These are phyloP conservation scores for Crithidia brevicula DNA, from an alignment of 208 protist species.

Conservation along the genomic window DNA sequence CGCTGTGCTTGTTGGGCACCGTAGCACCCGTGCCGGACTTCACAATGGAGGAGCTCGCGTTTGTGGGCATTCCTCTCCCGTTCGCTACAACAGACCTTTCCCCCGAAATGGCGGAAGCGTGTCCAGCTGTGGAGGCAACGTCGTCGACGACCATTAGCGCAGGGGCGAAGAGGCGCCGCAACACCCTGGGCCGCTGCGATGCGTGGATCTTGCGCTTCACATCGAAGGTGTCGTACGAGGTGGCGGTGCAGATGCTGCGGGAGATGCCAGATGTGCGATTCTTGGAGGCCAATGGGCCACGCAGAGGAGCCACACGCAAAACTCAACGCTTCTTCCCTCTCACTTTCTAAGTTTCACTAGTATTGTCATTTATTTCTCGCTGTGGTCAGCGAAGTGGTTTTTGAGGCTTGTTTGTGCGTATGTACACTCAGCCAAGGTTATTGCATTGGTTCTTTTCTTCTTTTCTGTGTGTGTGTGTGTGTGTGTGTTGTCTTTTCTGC, in stretches of 20 bases:
- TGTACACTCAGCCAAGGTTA: too few species aligned
- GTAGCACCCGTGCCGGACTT: neutral
- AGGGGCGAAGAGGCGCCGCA: neutral
- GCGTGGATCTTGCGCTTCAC: constrained; percentile 3
- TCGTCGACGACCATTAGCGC: too few species aligned
- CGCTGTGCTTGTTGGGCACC: neutral
- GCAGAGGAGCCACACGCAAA: neutral
- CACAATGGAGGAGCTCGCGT: neutral
- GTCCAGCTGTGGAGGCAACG: too few species aligned
- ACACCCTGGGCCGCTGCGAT: neutral
- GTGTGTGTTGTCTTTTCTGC: too few species aligned
- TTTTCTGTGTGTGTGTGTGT: too few species aligned
- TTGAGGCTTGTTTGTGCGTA: too few species aligned
- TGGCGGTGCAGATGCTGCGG: neutral
- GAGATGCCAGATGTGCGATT: neutral
- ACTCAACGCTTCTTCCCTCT: too few species aligned
- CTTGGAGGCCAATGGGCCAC: neutral
- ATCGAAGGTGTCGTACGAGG: constrained; percentile 2
- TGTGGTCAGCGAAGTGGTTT: too few species aligned
- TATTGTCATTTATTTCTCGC: too few species aligned
- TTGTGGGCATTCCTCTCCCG: constrained; percentile 2
- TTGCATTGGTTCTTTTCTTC: too few species aligned
- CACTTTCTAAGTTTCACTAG: too few species aligned
- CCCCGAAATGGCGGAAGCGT: neutral
- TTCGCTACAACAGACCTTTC: neutral